Percentiles rank a stretch among this genome's conserved stretches.
phyloP scores from a whole-genome alignment of 2,329 filamentous ascomycete genomes.

The Cordyceps fumosorosea region DNA sequence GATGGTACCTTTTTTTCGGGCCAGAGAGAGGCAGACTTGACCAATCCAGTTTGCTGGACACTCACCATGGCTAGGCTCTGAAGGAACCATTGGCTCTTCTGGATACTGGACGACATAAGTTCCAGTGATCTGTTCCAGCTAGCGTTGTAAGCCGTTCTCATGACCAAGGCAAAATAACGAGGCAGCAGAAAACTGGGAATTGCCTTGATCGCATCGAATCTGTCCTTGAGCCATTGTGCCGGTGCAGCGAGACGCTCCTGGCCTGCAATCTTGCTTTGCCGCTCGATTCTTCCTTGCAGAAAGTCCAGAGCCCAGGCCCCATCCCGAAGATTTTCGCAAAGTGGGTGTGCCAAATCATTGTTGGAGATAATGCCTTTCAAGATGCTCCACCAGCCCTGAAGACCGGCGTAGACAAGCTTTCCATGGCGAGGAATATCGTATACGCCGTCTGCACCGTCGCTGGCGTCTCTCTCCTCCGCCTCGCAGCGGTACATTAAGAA shows the following conservation, averaged over 20 bases:
- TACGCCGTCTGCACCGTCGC: constrained; percentile 72
- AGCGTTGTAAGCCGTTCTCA: constrained; percentile 82
- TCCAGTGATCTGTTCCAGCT: constrained; percentile 72
- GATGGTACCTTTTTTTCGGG: constrained; percentile 78
- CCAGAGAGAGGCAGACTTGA: constrained; percentile 86
- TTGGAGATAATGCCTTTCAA: constrained; percentile 76
- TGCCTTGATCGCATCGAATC: constrained; percentile 77
- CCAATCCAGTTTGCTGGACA: constrained; percentile 80
- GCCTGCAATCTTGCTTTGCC: constrained; percentile 56
- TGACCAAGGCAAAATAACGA: constrained; percentile 83
- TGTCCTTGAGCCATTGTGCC: constrained; percentile 71
- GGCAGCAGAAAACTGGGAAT: constrained; percentile 87
- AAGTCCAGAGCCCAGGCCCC: constrained; percentile 93
- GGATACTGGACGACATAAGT: constrained; percentile 71
- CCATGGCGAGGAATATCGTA: constrained; percentile 83
- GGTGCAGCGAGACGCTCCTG: constrained; percentile 59
- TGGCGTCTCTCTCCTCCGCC: constrained; percentile 75
- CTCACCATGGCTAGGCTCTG: constrained; percentile 87
- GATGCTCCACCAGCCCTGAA: constrained; percentile 98
- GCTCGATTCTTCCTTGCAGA: constrained; percentile 69
- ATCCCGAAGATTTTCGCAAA: constrained; percentile 87
- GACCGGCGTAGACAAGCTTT: constrained; percentile 82
- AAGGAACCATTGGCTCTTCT: constrained; percentile 78
- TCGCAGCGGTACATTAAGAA: constrained; percentile 88
- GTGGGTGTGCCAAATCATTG: constrained; percentile 86